Evolutionary conservation across 2,329 filamentous ascomycete species (phyloP), one percentile per base, ranked within the genome.

Genomic region (Rutstroemia sp.): DNA sequence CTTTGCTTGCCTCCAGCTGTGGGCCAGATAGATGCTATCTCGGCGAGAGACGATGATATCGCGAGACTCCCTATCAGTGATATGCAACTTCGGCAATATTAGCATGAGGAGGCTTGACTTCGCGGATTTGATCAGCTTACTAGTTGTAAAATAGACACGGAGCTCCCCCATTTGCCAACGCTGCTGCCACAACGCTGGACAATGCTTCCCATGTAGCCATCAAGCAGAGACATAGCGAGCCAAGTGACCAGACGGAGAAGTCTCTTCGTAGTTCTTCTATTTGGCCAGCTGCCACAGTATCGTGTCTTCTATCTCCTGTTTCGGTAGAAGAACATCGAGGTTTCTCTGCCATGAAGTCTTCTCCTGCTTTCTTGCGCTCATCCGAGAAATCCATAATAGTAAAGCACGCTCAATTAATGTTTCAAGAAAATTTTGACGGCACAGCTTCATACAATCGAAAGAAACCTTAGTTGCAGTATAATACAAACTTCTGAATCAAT

Each of bases 81-180:
- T 2, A 75, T 67, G 3, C 77, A 65, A 49, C 73, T 77, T 16
- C 18, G 41, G 2, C 5, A 37, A 3, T 21, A 2, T 44, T 21
- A 55, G 27, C 14, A 19, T 49, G 1, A 14, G 5, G 16, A 14
- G 16, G 5, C 10, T 9, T 9, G 25, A 4, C 5, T n/a, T 47
- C 21, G 25, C 16, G 2, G 21, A 2, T 5, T 44, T 21, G 18
- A 18, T 21, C 16, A 44, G 60, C 63, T 59, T 68, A 73, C 72
- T 73, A 71, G 56, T 75, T 75, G 58, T 73, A 77, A 47, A 77
- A 75, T 0, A 76, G 62, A 58, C 74, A 76, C 1, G 74, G 74
- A 1, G 76, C 73, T 34, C 76, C 75, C 0, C 76, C 76, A 45
- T 71, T 75, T 2, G 70, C 69, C 30, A 78, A 60, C 1, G 75